Evolutionary conservation across 164 flowering plant species (phyloP).

Genomic region (Tetracentron sinense): DNA sequence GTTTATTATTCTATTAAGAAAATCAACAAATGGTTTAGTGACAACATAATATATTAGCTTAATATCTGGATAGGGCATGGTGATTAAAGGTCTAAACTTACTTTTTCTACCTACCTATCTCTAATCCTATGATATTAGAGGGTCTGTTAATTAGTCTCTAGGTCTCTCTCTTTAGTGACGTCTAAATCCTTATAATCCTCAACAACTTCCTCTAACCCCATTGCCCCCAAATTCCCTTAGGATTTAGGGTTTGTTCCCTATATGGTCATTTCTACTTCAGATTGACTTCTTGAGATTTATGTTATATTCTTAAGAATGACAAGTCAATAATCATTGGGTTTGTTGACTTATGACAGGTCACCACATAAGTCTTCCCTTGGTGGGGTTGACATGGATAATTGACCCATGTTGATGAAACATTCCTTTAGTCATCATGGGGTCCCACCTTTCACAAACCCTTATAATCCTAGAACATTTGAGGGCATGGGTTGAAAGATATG

Average conservation of each 20-base stretch:
- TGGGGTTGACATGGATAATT: slow-evolving; percentile 40
- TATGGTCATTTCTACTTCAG: slow-evolving; percentile 12
- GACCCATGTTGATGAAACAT: slow-evolving; percentile 31
- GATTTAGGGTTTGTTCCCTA: slow-evolving; percentile 6
- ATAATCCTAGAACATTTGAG: slow-evolving; percentile 23
- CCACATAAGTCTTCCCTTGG: slow-evolving; percentile 16
- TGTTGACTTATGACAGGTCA: slow-evolving; percentile 26
- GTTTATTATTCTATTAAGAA: background rate
- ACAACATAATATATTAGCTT: background rate
- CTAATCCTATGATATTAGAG: background rate
- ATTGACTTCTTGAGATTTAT: slow-evolving; percentile 21
- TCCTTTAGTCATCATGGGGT: slow-evolving; percentile 13
- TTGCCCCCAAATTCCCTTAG: background rate
- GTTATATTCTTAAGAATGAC: slow-evolving; percentile 3
- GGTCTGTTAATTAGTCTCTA: background rate
- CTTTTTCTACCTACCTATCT: background rate
- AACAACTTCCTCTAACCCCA: slow-evolving; percentile 2
- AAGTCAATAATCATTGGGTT: slow-evolving; percentile 23
- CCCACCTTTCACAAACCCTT: slow-evolving; percentile 11
- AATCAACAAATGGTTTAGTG: background rate
- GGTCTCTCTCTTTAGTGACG: background rate
- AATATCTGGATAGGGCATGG: background rate
- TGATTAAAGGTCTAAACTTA: background rate
- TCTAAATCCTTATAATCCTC: slow-evolving; percentile 4
- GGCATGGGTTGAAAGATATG: slow-evolving; percentile 23